A percentile compares a stretch with the other conserved stretches of the same genome.
phyloP scores from a whole-genome alignment of 495 filamentous ascomycete species.

The Aspergillus cavernicola region DNA sequence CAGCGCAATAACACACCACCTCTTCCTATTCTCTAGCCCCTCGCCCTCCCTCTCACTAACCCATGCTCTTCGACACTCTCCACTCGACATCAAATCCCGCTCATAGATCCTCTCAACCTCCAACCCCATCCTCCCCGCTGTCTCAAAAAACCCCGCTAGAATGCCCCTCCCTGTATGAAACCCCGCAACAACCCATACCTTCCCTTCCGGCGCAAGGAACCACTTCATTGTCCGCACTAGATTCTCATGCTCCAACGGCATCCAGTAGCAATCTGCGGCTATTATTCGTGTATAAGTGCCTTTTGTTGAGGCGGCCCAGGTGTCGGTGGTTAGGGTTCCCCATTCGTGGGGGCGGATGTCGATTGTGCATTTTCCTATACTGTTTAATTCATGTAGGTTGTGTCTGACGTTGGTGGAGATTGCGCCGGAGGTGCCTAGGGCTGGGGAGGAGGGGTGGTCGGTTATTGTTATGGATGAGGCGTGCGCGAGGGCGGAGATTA shows the following conservation, averaged over 20 bases:
- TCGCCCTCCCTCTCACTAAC: slow-evolving; percentile 50
- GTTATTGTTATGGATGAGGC: slow-evolving; percentile 62
- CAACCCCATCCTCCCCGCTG: slow-evolving; percentile 54
- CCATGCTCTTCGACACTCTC: slow-evolving; percentile 63
- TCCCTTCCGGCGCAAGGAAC: slow-evolving; percentile 60
- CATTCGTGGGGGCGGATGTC: slow-evolving; percentile 65
- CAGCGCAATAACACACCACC: slow-evolving; percentile 74
- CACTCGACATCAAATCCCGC: slow-evolving; percentile 59
- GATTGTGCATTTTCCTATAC: slow-evolving; percentile 16
- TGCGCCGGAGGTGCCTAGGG: slow-evolving; percentile 49
- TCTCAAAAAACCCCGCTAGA: slow-evolving; percentile 68
- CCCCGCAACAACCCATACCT: slow-evolving; percentile 66
- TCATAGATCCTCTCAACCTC: slow-evolving; percentile 70
- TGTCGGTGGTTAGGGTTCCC: slow-evolving; percentile 55
- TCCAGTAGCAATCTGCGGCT: slow-evolving; percentile 85
- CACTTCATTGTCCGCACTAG: slow-evolving; percentile 64
- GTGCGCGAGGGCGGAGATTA: slow-evolving; percentile 61
- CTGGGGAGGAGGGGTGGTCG: slow-evolving; percentile 72
- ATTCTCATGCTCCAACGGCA: slow-evolving; percentile 71
- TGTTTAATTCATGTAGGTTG: slow-evolving; percentile 38
- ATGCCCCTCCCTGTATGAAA: slow-evolving; percentile 82
- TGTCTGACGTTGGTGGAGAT: slow-evolving; percentile 57
- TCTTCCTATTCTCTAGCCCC: slow-evolving; percentile 61
- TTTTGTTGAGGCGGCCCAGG: slow-evolving; percentile 48
- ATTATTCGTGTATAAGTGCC: slow-evolving; percentile 64